Evolutionary conservation across 2,329 filamentous ascomycete species (phyloP).

Genomic region (Scopulariopsis brevicaulis): DNA sequence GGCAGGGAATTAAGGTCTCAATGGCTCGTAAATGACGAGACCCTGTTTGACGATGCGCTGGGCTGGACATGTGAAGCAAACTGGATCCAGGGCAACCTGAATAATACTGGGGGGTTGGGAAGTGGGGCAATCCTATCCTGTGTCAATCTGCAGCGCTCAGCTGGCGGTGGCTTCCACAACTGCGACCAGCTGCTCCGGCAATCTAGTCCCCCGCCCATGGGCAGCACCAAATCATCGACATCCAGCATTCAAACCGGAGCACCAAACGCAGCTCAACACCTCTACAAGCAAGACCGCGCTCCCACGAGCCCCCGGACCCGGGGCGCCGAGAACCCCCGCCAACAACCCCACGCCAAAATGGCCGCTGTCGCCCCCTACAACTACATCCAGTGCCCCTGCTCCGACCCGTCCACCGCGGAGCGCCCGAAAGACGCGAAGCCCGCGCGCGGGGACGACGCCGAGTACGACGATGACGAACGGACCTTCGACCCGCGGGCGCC

Average conservation of each 20-base stretch:
- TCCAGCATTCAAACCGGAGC: neutral
- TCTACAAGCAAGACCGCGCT: neutral
- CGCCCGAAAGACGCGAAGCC: conserved; percentile 15
- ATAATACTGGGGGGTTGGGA: no score
- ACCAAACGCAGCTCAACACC: neutral
- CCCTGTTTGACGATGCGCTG: no score
- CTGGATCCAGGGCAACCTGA: no score
- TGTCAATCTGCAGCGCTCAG: no score
- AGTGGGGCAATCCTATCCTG: no score
- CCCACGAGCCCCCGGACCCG: neutral
- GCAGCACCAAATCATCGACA: neutral
- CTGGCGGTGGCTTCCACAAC: no score
- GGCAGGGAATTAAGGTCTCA: no score
- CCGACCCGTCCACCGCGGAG: conserved; percentile 26
- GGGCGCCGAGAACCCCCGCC: neutral
- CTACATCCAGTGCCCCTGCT: conserved; percentile 57
- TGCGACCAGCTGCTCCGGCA: no score
- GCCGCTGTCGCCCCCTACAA: conserved; percentile 36
- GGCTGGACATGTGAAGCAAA: no score
- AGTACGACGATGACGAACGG: conserved; percentile 57
- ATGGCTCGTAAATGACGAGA: no score
- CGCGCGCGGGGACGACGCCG: conserved; percentile 16
- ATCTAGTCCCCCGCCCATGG: no score
- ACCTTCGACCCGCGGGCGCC: conserved; percentile 80
- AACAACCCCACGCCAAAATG: neutral